phyloP scores from a whole-genome alignment of 257 asterid genomes.

The Nicotiana paniculata region DNA sequence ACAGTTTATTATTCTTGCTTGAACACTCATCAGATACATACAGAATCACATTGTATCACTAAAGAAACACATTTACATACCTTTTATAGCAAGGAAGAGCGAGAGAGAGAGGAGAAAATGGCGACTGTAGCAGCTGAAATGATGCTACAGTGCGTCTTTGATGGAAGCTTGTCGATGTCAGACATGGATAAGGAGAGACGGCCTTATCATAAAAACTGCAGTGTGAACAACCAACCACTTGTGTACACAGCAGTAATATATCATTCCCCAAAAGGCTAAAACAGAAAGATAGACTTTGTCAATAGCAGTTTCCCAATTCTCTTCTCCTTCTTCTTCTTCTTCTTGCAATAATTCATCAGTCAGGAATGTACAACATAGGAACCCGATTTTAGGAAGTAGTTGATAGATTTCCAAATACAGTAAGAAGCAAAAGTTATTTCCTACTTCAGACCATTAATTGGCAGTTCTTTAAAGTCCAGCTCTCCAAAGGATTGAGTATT shows the following conservation, averaged over 20 bases:
- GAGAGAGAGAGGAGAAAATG: slow-evolving; percentile 17
- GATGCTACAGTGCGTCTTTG: slow-evolving; percentile 18
- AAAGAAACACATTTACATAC: too few species aligned
- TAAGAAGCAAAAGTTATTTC: background rate
- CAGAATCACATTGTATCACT: too few species aligned
- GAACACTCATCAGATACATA: too few species aligned
- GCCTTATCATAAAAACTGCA: slow-evolving; percentile 38
- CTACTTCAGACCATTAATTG: background rate
- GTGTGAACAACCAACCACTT: slow-evolving; percentile 10
- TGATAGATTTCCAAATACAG: background rate
- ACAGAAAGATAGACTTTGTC: background rate
- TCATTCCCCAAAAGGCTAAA: slow-evolving; percentile 8
- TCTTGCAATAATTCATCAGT: background rate
- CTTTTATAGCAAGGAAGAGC: background rate
- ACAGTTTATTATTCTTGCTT: too few species aligned
- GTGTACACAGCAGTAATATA: slow-evolving; percentile 14
- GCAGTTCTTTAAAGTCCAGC: background rate
- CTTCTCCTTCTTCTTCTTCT: background rate
- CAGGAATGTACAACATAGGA: background rate
- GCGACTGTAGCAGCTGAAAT: slow-evolving; percentile 24
- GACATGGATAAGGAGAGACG: slow-evolving; percentile 32
- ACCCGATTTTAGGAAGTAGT: background rate
- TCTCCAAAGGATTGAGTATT: background rate
- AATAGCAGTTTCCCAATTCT: background rate
- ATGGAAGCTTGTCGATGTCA: slow-evolving; percentile 27